phyloP scores from a whole-genome alignment of 352 stramenopile genomes.

The Aphanomyces invadans region DNA sequence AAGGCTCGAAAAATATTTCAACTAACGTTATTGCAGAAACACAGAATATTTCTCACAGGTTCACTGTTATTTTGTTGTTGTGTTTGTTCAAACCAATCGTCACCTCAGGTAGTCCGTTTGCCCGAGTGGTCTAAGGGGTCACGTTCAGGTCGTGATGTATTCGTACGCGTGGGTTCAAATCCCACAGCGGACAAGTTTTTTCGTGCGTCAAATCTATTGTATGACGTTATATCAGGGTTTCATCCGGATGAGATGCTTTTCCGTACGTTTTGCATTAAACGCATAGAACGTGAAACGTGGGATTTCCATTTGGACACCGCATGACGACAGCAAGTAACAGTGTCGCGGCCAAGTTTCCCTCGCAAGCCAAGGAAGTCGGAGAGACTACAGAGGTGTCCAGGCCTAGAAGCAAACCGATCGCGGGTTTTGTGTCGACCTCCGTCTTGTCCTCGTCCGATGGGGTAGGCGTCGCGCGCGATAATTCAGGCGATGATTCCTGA shows the following conservation, averaged over 20 bases:
- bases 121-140: conserved; percentile 24
- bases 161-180: conserved; percentile 24
- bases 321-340: neutral
- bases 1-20: conserved; percentile 7
- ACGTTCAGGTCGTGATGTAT: conserved; percentile 25
- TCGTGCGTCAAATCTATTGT: neutral
- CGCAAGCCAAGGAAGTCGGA: conserved; percentile 5
- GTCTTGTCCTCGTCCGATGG: conserved; percentile 79
- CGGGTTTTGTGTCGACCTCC: conserved; percentile 75
- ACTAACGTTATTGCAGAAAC: neutral
- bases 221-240: neutral
- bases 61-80: too few species aligned
- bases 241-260: neutral
- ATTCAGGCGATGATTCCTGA: neutral
- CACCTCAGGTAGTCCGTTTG: too few species aligned
- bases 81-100: too few species aligned
- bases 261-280: neutral
- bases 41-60: conserved; percentile 10
- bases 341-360: conserved; percentile 22
- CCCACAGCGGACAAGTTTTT: conserved; percentile 19
- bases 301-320: neutral
- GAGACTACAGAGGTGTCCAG: neutral
- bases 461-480: conserved; percentile 31
- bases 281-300: neutral
- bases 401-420: conserved; percentile 33